Evolutionary conservation across 192 early-diverging fungal species (phyloP).

Genomic region (Ambispora gerdemannii): DNA sequence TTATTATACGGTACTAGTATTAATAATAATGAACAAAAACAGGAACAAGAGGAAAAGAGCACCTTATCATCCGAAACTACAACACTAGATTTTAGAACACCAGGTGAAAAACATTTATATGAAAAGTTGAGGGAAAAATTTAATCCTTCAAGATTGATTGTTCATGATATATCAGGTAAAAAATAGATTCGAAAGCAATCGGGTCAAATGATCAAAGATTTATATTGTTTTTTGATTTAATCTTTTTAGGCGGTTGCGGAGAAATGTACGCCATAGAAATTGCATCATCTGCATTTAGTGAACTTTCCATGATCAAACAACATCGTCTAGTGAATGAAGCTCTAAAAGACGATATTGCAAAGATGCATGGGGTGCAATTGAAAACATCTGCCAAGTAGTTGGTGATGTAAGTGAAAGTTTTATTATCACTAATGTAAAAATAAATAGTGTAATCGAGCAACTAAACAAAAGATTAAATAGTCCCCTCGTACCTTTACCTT

Average conservation of each 20-base stretch:
- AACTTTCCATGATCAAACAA: slow-evolving; percentile 77
- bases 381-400: slow-evolving; percentile 1
- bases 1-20: background rate
- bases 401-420: no score
- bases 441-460: no score
- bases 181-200: background rate
- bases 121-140: slow-evolving; percentile 71
- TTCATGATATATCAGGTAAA: slow-evolving; percentile 81
- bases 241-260: slow-evolving; percentile 83
- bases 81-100: no score
- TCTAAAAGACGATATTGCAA: slow-evolving; percentile 86
- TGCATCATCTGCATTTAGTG: slow-evolving; percentile 73
- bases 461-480: no score
- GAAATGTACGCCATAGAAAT: slow-evolving; percentile 96
- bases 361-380: slow-evolving; percentile 84
- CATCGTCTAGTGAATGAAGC: slow-evolving; percentile 86
- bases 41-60: background rate
- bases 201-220: background rate
- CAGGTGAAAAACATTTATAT: slow-evolving; percentile 74
- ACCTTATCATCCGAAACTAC: slow-evolving; percentile 40
- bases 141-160: slow-evolving; percentile 63
- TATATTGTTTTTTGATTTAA: background rate
- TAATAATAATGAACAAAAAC: background rate
- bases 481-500: no score
- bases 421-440: background rate